Base-by-base conservation (phyloP, 2,329 filamentous ascomycete genomes). In the Arthrobotrys entomopaga region DNA sequence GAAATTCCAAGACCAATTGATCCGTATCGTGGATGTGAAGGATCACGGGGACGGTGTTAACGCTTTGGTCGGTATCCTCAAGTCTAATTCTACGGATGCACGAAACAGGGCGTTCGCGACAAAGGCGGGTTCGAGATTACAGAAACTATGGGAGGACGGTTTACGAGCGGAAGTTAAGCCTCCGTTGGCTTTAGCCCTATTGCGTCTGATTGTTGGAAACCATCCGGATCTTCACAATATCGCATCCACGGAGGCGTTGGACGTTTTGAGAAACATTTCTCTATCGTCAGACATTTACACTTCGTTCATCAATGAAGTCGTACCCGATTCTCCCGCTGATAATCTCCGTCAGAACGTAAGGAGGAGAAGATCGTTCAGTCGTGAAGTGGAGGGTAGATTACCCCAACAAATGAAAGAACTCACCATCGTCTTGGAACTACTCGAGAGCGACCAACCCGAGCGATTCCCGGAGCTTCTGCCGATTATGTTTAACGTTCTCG, bases 341-440 rank as follows among this genome's bases (percentile, higher is more conserved):
- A 74, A 74, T 19, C 63, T 74, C 20, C 63, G 70, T 13, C 59
- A 60, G 7, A 74, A 57, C 26, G 15, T 52, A 0, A 58, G 53
- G 52, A 52, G 65, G 38, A 64, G 89, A 88, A 53, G 88, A 89
- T 65, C 87, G 89, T 11, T 90, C 91, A 8, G 86, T 90, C 1
- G 89, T 10, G 71, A 75, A 20, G 71, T 65, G n/a, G 71, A 74
- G 34, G 50, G 63, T 13, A 40, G 63, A 22, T 43, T 74, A 26
- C 70, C 70, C 22, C 63, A 66, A 20, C 63, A 74, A 5, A 85
- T 97, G 76, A 88, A 88, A 77, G 90, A 90, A 78, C 87, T 94
- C 64, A 97, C 93, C 0, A 89, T 97, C 79, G 91, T 97, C 10
- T 84, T 98, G 42, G 93, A 98, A 80, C 83, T 98, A 24, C 87